Conservation (phyloP, 768 basidiomycete species). For the Suillus plorans region DNA sequence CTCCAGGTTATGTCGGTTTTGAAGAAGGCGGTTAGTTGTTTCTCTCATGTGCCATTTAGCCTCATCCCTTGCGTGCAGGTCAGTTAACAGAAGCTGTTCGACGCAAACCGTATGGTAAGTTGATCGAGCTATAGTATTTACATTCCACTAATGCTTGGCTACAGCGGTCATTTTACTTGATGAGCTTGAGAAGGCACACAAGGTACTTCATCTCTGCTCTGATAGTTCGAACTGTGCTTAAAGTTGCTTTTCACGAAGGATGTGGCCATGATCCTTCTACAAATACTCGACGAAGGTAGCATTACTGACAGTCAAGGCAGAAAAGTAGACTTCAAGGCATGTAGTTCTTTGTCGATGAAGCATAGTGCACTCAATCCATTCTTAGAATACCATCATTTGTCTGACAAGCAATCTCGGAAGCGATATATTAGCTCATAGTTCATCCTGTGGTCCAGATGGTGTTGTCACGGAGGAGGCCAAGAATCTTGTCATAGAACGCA, state of each 20-base stretch:
- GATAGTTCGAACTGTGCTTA: not conserved
- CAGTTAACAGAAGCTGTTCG: slow-evolving; percentile 68
- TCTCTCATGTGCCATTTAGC: not conserved
- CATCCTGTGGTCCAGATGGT: slow-evolving; percentile 63
- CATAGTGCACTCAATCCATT: not conserved
- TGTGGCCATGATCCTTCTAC: slow-evolving; percentile 86
- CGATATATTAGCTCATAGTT: slow-evolving; percentile 69
- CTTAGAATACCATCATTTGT: slow-evolving; percentile 86
- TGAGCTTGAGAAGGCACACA: slow-evolving; percentile 80
- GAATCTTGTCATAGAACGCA: slow-evolving; percentile 69
- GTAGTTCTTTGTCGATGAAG: not conserved
- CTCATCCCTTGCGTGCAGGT: slow-evolving; percentile 30
- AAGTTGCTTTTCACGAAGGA: slow-evolving; percentile 43
- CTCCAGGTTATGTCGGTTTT: slow-evolving; percentile 86
- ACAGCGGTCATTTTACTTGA: slow-evolving; percentile 64
- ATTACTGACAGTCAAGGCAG: slow-evolving; percentile 91
- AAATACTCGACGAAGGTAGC: slow-evolving; percentile 87
- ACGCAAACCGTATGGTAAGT: slow-evolving; percentile 53
- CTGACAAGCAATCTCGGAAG: slow-evolving; percentile 86
- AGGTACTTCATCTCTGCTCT: slow-evolving; percentile 37
- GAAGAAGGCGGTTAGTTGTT: slow-evolving; percentile 61
- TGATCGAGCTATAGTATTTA: not conserved
- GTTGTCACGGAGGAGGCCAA: slow-evolving; percentile 61
- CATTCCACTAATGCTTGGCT: not conserved
- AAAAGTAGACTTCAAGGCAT: slow-evolving; percentile 86